Conservation (phyloP, 2,329 filamentous ascomycete species). For the Ophiocordyceps sinensis region DNA sequence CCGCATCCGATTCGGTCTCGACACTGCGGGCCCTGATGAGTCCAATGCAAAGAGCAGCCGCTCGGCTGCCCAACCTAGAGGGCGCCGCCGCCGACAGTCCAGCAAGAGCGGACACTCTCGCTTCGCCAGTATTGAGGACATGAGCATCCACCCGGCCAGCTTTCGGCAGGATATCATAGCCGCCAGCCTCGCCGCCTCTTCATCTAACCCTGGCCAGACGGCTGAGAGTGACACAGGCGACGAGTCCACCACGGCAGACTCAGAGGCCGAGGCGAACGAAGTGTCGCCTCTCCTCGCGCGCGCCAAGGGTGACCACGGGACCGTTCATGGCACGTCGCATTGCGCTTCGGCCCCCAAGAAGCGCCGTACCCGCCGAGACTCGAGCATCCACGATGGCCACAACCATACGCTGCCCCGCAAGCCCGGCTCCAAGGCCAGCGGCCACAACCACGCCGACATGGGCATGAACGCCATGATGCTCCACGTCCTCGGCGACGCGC, state of each 20-base stretch:
- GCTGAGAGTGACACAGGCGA: constrained; percentile 40
- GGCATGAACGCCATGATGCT: constrained; percentile 84
- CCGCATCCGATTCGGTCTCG: constrained; percentile 24
- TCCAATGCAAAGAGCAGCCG: constrained; percentile 15
- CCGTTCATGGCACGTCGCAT: constrained; percentile 10
- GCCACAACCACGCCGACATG: constrained; percentile 74
- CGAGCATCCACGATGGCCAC: constrained; percentile 52
- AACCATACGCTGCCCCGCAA: constrained; percentile 68
- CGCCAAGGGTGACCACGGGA: constrained; percentile 15
- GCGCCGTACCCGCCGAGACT: constrained; percentile 26
- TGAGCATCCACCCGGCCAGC: constrained; percentile 77
- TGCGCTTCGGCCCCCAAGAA: constrained; percentile 9
- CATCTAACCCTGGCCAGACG: constrained; percentile 33
- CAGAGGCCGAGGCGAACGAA: constrained; percentile 27
- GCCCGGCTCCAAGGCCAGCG: constrained; percentile 42
- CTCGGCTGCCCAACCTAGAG: constrained; percentile 18
- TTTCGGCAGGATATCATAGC: constrained; percentile 89
- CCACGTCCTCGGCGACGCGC: constrained; percentile 66
- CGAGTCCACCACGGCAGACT: constrained; percentile 26
- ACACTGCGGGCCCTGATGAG: constrained; percentile 11
- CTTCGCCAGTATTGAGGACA: constrained; percentile 52
- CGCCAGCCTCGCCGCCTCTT: constrained; percentile 43
- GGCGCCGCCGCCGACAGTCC: constrained; percentile 28
- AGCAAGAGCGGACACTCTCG: constrained; percentile 40
- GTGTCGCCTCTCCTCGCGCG: constrained; percentile 31